phyloP scores from a whole-genome alignment of 2,329 filamentous ascomycete species.

The Aureobasidium uvarum region DNA sequence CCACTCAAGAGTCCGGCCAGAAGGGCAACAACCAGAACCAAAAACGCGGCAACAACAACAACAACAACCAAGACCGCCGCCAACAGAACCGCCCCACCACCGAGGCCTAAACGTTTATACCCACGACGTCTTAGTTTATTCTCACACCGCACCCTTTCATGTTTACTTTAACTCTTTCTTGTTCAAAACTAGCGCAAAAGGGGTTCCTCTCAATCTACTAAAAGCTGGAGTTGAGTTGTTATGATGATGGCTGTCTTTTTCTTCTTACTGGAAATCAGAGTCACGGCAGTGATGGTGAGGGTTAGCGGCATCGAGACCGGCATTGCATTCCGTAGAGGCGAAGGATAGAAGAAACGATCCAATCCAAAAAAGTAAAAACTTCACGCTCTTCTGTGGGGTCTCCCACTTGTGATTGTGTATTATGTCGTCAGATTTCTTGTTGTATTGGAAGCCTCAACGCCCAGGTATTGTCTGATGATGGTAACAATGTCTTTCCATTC shows the following conservation, averaged over 20 bases:
- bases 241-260: conserved; percentile 24
- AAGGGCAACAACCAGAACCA: conserved; percentile 29
- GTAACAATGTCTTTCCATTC: conserved; percentile 73
- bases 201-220: conserved; percentile 10
- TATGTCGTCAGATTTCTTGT: neutral
- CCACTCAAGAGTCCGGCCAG: conserved; percentile 27
- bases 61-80: conserved; percentile 27
- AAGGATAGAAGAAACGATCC: conserved; percentile 27
- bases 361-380: conserved; percentile 23
- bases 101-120: conserved; percentile 26
- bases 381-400: neutral
- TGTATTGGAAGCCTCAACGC: conserved; percentile 23
- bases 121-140: conserved; percentile 13
- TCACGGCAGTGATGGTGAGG: conserved; percentile 18
- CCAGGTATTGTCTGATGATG: conserved; percentile 54
- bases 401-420: neutral
- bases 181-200: conserved; percentile 12
- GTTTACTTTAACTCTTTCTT: conserved; percentile 21
- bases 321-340: conserved; percentile 27
- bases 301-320: conserved; percentile 25
- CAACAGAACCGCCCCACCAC: conserved; percentile 28
- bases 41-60: conserved; percentile 28
- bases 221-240: conserved; percentile 22
- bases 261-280: conserved; percentile 23
- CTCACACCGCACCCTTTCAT: neutral